Conservation (phyloP, 2,329 filamentous ascomycete genomes). For the Sporothrix phasma region DNA sequence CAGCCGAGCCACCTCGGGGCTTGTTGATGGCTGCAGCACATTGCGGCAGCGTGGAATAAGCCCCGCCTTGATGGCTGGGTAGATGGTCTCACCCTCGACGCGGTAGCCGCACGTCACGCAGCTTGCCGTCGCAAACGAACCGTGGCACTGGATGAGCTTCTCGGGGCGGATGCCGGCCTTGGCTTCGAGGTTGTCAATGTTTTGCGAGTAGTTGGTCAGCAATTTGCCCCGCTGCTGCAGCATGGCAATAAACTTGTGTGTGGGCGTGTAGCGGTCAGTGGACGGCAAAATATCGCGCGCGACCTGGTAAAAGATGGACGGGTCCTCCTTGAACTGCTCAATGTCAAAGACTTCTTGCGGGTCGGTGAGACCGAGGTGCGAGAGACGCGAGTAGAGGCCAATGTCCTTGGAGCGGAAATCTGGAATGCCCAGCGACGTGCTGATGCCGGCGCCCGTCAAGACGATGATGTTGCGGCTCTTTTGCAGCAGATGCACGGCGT, state of each 20-base stretch:
- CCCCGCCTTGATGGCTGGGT: slow-evolving; percentile 65
- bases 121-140: slow-evolving; percentile 84
- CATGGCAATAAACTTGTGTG: slow-evolving; percentile 85
- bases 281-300: slow-evolving; percentile 83
- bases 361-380: slow-evolving; percentile 65
- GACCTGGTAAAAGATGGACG: slow-evolving; percentile 76
- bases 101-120: slow-evolving; percentile 74
- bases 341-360: slow-evolving; percentile 97
- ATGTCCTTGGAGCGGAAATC: slow-evolving; percentile 93
- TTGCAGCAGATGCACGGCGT: slow-evolving; percentile 69
- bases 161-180: slow-evolving; percentile 71
- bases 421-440: slow-evolving; percentile 90
- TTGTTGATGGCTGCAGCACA: slow-evolving; percentile 49
- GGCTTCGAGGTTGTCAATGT: slow-evolving; percentile 92
- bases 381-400: slow-evolving; percentile 79
- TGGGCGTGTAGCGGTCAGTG: slow-evolving; percentile 73
- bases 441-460: slow-evolving; percentile 91
- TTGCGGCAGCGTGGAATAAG: slow-evolving; percentile 65
- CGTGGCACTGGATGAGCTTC: slow-evolving; percentile 91
- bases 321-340: slow-evolving; percentile 72
- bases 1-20: neutral
- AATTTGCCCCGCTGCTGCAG: slow-evolving; percentile 82
- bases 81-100: slow-evolving; percentile 67
- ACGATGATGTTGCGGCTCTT: slow-evolving; percentile 78
- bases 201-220: slow-evolving; percentile 95